Conservation (phyloP, 2,329 filamentous ascomycete genomes). For the Pseudopithomyces chartarum region DNA sequence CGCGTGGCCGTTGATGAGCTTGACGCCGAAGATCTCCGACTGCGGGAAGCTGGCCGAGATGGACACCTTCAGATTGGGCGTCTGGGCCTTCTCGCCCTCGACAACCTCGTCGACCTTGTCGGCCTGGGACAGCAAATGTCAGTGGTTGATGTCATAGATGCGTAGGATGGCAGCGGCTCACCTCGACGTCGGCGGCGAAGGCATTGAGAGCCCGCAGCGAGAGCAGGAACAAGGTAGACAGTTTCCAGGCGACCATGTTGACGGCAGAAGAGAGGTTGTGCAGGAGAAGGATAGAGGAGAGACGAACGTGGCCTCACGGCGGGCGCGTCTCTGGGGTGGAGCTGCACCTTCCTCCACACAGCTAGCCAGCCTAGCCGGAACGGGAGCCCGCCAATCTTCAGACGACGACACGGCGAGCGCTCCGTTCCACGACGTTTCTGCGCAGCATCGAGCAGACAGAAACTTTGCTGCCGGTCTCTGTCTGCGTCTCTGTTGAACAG, state of each 20-base stretch:
- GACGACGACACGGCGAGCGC: background rate
- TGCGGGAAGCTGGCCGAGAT: slow-evolving; percentile 65
- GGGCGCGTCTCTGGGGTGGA: background rate
- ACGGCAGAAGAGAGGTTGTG: slow-evolving; percentile 7
- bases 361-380: background rate
- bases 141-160: slow-evolving; percentile 44
- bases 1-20: slow-evolving; percentile 89
- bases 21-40: slow-evolving; percentile 87
- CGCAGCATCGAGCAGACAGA: background rate
- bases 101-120: slow-evolving; percentile 53
- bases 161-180: slow-evolving; percentile 50
- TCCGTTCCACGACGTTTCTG: background rate
- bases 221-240: slow-evolving; percentile 73
- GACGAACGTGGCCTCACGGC: slow-evolving; percentile 16
- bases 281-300: slow-evolving; percentile 19
- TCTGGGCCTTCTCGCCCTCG: slow-evolving; percentile 66
- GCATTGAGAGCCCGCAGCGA: slow-evolving; percentile 70
- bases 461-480: background rate
- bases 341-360: background rate
- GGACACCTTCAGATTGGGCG: slow-evolving; percentile 60
- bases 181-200: slow-evolving; percentile 65
- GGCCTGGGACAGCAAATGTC: slow-evolving; percentile 30
- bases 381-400: background rate
- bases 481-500: no score
- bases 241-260: slow-evolving; percentile 74